These are phyloP conservation scores for Chytriomyces sp. DNA, from an alignment of 192 early-diverging fungal genomes.

Conservation along the genomic window DNA sequence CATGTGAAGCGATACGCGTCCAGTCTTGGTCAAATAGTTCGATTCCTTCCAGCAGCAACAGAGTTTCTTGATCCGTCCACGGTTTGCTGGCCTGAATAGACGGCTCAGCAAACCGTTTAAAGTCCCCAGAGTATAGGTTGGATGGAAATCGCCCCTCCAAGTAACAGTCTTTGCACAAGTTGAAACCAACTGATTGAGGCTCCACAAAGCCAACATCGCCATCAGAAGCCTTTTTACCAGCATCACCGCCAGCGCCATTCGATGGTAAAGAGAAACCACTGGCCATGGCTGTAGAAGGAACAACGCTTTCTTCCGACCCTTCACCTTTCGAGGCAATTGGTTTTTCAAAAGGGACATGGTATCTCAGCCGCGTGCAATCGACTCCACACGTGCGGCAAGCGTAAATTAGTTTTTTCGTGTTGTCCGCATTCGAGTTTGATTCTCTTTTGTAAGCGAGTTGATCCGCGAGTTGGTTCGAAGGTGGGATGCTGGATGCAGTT, in stretches of 20 bases:
- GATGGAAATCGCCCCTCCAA: slow-evolving; percentile 86
- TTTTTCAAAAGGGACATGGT: slow-evolving; percentile 92
- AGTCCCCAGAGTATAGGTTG: slow-evolving; percentile 80
- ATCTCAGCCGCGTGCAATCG: slow-evolving; percentile 80
- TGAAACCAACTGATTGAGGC: slow-evolving; percentile 41
- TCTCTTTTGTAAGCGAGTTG: not conserved
- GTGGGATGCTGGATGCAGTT: slow-evolving; percentile 10
- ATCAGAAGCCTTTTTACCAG: not conserved
- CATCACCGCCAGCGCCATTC: not conserved
- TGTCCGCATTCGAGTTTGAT: not conserved
- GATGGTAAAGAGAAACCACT: not conserved
- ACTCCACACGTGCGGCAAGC: slow-evolving; percentile 85
- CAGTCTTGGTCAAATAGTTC: slow-evolving; percentile 96
- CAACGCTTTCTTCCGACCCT: not conserved
- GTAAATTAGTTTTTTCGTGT: slow-evolving; percentile 38
- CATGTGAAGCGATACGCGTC: slow-evolving; percentile 88
- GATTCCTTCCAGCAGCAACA: slow-evolving; percentile 87
- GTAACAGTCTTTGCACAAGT: slow-evolving; percentile 84
- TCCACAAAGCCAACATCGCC: slow-evolving; percentile 35
- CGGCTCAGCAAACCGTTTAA: slow-evolving; percentile 64
- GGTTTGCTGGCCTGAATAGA: slow-evolving; percentile 4
- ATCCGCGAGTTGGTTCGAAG: slow-evolving; percentile 37
- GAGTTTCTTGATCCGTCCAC: slow-evolving; percentile 88
- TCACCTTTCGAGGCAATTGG: slow-evolving; percentile 69
- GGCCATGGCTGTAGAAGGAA: not conserved